Base-by-base conservation (phyloP, 148 eudicot species). In the Polygonum aviculare region DNA sequence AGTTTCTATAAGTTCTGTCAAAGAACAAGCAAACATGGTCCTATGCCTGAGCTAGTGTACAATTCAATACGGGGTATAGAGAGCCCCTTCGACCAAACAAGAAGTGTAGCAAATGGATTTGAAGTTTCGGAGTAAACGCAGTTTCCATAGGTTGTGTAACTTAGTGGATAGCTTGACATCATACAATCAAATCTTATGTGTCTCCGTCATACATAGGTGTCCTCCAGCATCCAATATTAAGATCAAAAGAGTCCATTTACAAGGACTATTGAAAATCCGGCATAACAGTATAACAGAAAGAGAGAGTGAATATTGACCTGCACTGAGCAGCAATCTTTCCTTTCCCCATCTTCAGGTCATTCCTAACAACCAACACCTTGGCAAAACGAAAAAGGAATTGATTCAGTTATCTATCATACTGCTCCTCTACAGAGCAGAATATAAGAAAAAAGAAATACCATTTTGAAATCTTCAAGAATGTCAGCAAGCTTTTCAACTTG, bases 251-350 rank as follows among this genome's bases (percentile, higher is more conserved):
- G 52, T 41, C 33, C 54, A 72, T 7, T 72, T 48, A 45, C 33
- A 72, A 72, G 33, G 47, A 36, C 21, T 3, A 44, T 41, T 44
- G 54, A 72, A 72, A 8, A 36, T 72, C 12, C 22, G 33, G 21
- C 5, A 45, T 2, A 31, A 38, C 11, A 33, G 3, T 40, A 26
- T 26, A 44, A 44, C 1, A 7, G 10, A 72, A 11, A 72, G 50
- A 45, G 19, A 72, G 33, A 19, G 33, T 38, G n/a, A 44, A 76
- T 10, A 15, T 6, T 76, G 8, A 93, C 99, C 99, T 95, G 99
- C 99, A 95, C 76, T 95, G 99, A 5, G 98, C 99, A 82, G 99
- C 94, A 87, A 93, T 95, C 84, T 95, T 95, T 81, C 99, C 99
- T 81, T 95, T 95, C 39, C 99, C 99, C 99, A 95, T 95, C 90